phyloP scores from a whole-genome alignment of 257 asterid genomes.

The Nicotiana tomentosiformis region DNA sequence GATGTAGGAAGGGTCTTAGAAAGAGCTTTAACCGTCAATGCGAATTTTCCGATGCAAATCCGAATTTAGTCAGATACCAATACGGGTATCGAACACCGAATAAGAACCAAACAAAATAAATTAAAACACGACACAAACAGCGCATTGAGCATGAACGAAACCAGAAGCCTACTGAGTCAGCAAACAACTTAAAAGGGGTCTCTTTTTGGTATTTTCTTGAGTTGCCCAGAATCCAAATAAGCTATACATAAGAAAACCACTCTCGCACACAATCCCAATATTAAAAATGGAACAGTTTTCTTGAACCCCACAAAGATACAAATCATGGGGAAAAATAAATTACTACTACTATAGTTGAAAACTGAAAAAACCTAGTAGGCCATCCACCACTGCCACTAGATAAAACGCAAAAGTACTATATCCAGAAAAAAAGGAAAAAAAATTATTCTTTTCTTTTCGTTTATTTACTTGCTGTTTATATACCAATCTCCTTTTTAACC shows the following conservation, averaged over 20 bases:
- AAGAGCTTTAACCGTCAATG: too few species aligned
- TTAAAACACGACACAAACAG: too few species aligned
- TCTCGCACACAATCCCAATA: background rate
- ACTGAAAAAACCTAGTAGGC: background rate
- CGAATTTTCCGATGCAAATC: too few species aligned
- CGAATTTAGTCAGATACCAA: too few species aligned
- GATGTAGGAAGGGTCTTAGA: too few species aligned
- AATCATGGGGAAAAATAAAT: background rate
- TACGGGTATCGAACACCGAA: too few species aligned
- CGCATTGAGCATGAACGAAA: too few species aligned
- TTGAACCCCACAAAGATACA: background rate
- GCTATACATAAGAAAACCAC: background rate
- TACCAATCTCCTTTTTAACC: slow-evolving; percentile 15
- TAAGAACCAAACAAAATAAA: too few species aligned
- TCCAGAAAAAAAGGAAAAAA: background rate
- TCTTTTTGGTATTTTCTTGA: too few species aligned
- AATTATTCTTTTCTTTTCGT: slow-evolving; percentile 22
- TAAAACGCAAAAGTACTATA: slow-evolving; percentile 8
- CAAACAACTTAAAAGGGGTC: too few species aligned
- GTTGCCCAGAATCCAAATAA: too few species aligned
- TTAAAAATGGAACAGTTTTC: background rate
- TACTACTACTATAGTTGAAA: background rate
- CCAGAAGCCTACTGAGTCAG: too few species aligned
- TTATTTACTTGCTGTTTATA: background rate
- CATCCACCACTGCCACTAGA: slow-evolving; percentile 12